phyloP scores from a whole-genome alignment of 805 yeast genomes.

The Cyberlindnera subsufficiens region DNA sequence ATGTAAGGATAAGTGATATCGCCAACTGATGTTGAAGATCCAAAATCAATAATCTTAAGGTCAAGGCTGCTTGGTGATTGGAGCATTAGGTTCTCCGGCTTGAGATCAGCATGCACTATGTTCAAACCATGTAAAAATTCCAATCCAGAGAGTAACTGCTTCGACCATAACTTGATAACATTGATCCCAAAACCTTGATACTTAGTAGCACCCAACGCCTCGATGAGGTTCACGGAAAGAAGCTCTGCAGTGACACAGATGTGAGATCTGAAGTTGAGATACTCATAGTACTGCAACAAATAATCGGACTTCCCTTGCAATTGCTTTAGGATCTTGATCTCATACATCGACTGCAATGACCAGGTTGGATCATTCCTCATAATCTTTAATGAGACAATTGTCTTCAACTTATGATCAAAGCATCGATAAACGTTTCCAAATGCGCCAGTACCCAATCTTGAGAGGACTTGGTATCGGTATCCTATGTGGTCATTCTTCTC shows the following conservation, averaged over 20 bases:
- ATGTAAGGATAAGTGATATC: conserved; percentile 78
- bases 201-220: conserved; percentile 43
- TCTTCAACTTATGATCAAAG: conserved; percentile 55
- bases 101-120: conserved; percentile 79
- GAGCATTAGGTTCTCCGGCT: conserved; percentile 79
- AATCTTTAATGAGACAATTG: conserved; percentile 66
- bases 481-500: conserved; percentile 64
- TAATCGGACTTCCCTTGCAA: conserved; percentile 23
- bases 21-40: conserved; percentile 54
- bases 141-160: conserved; percentile 55
- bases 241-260: conserved; percentile 77
- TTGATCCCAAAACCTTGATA: conserved; percentile 43
- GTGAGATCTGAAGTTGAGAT: conserved; percentile 76
- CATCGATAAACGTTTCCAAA: conserved; percentile 76
- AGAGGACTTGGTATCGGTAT: conserved; percentile 60
- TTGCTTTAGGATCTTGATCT: conserved; percentile 58
- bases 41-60: conserved; percentile 77
- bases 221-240: conserved; percentile 60
- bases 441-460: conserved; percentile 67
- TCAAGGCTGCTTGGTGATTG: conserved; percentile 34
- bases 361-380: conserved; percentile 69
- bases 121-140: conserved; percentile 48
- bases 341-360: conserved; percentile 73
- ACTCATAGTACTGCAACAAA: conserved; percentile 50
- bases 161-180: conserved; percentile 39